A percentile compares a stretch with the other conserved stretches of the same genome.
Conservation (phyloP, 768 basidiomycete genomes). For the Lactifluus echinatus region DNA sequence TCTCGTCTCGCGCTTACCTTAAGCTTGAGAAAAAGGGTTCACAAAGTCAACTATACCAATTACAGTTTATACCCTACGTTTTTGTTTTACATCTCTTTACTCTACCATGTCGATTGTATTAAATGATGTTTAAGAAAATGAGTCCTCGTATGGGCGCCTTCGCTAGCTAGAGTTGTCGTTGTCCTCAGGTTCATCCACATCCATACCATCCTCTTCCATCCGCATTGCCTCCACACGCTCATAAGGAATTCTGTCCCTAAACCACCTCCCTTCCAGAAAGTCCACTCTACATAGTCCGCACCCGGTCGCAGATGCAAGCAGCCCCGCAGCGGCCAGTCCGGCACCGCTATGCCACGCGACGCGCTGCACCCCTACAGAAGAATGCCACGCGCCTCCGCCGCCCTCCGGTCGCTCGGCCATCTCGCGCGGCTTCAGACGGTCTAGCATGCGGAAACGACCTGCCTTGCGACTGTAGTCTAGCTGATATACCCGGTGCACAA, state of each 20-base stretch:
- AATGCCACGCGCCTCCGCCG: constrained; percentile 59
- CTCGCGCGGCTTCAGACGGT: constrained; percentile 70
- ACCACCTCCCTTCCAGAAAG: constrained; percentile 67
- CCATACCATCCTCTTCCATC: constrained; percentile 35
- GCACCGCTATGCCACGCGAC: constrained; percentile 76
- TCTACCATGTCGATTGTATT: background rate
- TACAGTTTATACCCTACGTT: background rate
- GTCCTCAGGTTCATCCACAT: constrained; percentile 31
- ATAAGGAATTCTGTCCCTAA: constrained; percentile 59
- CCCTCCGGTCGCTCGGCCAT: constrained; percentile 38
- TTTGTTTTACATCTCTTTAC: background rate
- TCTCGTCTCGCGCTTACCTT: background rate
- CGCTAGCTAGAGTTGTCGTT: constrained; percentile 26
- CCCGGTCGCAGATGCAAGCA: constrained; percentile 74
- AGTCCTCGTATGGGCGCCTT: background rate
- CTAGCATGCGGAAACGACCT: constrained; percentile 80
- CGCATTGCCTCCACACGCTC: constrained; percentile 52
- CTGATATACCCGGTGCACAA: constrained; percentile 73
- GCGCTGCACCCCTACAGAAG: constrained; percentile 67
- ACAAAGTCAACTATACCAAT: too few relatives aligned
- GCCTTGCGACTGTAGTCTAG: constrained; percentile 78
- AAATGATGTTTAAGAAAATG: background rate
- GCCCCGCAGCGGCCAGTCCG: constrained; percentile 47
- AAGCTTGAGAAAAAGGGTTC: too few relatives aligned
- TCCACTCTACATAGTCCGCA: constrained; percentile 86